Conservation (phyloP, 768 basidiomycete genomes). For the Peribolospora baueri region DNA sequence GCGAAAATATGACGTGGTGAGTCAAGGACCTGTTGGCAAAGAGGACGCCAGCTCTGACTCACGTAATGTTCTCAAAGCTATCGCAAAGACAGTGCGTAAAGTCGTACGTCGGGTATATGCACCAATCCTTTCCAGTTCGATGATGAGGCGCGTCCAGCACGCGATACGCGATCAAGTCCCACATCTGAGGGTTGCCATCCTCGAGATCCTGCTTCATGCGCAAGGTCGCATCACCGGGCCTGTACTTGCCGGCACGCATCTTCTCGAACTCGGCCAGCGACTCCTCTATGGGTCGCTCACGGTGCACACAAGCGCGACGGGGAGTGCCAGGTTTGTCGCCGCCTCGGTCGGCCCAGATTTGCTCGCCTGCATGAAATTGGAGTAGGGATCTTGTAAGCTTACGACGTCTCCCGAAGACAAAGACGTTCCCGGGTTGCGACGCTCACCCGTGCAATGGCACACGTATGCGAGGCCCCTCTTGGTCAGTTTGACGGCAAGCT, state of each 20-base stretch:
- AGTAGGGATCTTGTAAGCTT: neutral
- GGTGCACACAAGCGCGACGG: slow-evolving; percentile 64
- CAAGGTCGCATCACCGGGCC: slow-evolving; percentile 71
- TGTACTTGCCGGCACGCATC: slow-evolving; percentile 77
- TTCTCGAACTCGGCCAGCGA: slow-evolving; percentile 66
- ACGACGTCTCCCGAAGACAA: neutral
- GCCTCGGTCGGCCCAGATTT: slow-evolving; percentile 70
- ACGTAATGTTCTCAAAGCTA: slow-evolving; percentile 98
- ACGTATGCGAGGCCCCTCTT: slow-evolving; percentile 81
- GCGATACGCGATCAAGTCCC: slow-evolving; percentile 93
- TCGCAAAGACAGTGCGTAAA: slow-evolving; percentile 96
- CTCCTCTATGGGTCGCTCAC: slow-evolving; percentile 60
- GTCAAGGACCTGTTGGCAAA: neutral
- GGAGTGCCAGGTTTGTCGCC: slow-evolving; percentile 44
- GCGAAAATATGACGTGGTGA: neutral
- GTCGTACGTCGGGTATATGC: slow-evolving; percentile 94
- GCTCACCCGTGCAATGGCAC: slow-evolving; percentile 81
- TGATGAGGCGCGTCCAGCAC: slow-evolving; percentile 78
- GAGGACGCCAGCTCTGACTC: slow-evolving; percentile 20
- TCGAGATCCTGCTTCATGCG: slow-evolving; percentile 92
- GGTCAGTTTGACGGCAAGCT: slow-evolving; percentile 66
- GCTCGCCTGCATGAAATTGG: slow-evolving; percentile 38
- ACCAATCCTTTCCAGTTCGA: slow-evolving; percentile 79
- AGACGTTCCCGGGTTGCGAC: neutral
- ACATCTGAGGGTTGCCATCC: slow-evolving; percentile 94